Evolutionary conservation across 331 rosid species (phyloP), one percentile per base, ranked within the genome.

Genomic region (Arachis monticola): DNA sequence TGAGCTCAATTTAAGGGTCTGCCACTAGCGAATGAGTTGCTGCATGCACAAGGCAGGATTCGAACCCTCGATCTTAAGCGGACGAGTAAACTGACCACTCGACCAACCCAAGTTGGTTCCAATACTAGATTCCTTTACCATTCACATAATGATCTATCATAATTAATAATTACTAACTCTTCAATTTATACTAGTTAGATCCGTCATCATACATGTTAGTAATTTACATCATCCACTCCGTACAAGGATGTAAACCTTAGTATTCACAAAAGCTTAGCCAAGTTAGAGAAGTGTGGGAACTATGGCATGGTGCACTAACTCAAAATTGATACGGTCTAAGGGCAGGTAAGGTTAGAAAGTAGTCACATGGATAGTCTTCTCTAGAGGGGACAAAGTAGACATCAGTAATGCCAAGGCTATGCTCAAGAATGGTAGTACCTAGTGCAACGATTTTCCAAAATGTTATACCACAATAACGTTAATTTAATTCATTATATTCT

Each of bases 321-420:
- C 10, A 27, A 62, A 4, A 4, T 38, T 55, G 67, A 67, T 46
- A 32, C 3, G 14, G 79, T 30, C 53, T 27, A 72, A 78, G 30
- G 52, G 47, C 47, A 57, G 62, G 69, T 76, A 7, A 35, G 30
- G 64, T 57, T 27, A 64, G 27, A 12, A 72, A 13, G 10, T 12
- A 51, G 64, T 60, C 41, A 59, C 40, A 67, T 27, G 69, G 69
- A 59, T 45, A 53, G 41, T 30, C 11, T 30, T 32, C 4, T 52
- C 22, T 1, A 4, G 64, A 11, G 41, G 79, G 40, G 47, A 75
- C 65, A 73, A 73, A 10, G 12, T 45, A 72, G 14, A 58, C 60
- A 17, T 62, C 62, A 62, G 17, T 8, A 74, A 50, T 17, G 41
- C 27, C 1, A 35, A 35, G 14, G 44, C 64, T 64, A 3, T 74